Evolutionary conservation across 768 basidiomycete species (phyloP).

Genomic region (Rickenella mellea): DNA sequence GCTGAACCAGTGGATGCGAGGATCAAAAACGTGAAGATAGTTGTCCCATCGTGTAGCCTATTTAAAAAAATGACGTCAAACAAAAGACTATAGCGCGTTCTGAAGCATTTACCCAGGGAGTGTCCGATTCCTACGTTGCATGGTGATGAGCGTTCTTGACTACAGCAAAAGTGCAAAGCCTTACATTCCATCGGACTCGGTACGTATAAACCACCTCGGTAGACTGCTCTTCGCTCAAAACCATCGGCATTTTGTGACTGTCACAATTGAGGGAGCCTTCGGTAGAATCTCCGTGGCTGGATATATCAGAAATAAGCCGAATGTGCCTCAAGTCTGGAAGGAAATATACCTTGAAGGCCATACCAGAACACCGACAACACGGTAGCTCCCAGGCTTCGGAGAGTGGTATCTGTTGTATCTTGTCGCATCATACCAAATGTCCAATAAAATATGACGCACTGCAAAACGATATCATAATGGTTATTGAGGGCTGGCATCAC

Average conservation of each 20-base stretch:
- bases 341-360: constrained; percentile 45
- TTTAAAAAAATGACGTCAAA: constrained; percentile 9
- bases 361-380: constrained; percentile 91
- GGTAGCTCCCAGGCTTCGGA: constrained; percentile 56
- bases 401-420: constrained; percentile 60
- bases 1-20: constrained; percentile 94
- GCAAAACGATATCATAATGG: constrained; percentile 81
- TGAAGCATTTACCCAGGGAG: constrained; percentile 55
- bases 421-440: neutral
- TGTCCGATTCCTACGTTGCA: constrained; percentile 59
- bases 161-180: constrained; percentile 15
- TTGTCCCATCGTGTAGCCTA: constrained; percentile 96
- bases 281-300: constrained; percentile 58
- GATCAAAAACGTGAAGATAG: constrained; percentile 90
- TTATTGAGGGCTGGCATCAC: constrained; percentile 75
- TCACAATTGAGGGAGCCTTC: constrained; percentile 44
- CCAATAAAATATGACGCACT: constrained; percentile 29
- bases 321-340: too few species aligned
- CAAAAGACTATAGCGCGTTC: neutral
- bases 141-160: neutral
- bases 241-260: constrained; percentile 33
- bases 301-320: neutral
- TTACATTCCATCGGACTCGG: constrained; percentile 76
- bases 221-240: constrained; percentile 47
- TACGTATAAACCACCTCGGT: constrained; percentile 82